Conservation (phyloP, 2,329 filamentous ascomycete species). For the Fusarium virguliforme region DNA sequence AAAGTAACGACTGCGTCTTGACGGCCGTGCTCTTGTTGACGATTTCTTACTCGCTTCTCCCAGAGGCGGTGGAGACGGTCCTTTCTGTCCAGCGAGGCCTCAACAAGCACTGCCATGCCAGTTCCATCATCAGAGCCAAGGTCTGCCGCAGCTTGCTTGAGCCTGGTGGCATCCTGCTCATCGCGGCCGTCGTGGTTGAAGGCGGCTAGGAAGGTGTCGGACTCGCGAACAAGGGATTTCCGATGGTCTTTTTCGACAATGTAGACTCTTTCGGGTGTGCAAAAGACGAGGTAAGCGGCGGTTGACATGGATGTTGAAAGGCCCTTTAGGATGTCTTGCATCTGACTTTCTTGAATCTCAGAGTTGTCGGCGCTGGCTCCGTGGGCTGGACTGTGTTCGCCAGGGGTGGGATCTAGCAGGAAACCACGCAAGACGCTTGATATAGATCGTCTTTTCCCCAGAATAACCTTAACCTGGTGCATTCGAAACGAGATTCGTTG, state of each 20-base stretch:
- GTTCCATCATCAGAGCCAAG: constrained; percentile 20
- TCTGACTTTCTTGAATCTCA: constrained; percentile 12
- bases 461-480: constrained; percentile 51
- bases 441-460: constrained; percentile 46
- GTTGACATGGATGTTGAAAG: constrained; percentile 47
- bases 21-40: constrained; percentile 2
- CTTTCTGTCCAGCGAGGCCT: constrained; percentile 48
- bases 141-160: constrained; percentile 26
- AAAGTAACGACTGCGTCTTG: constrained; percentile 25
- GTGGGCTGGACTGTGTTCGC: fast-evolving
- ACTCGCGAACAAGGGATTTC: constrained; percentile 39
- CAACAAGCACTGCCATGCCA: constrained; percentile 49
- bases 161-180: constrained; percentile 39
- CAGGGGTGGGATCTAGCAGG: constrained; percentile 32
- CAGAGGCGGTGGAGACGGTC: constrained; percentile 42
- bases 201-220: constrained; percentile 46
- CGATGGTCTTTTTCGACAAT: constrained; percentile 52
- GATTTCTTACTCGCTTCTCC: constrained; percentile 15
- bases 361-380: background rate
- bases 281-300: constrained; percentile 54
- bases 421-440: constrained; percentile 49
- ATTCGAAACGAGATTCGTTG: constrained; percentile 47
- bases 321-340: constrained; percentile 33
- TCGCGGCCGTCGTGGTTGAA: constrained; percentile 52
- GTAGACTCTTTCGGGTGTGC: constrained; percentile 44